Conservation (phyloP, 2,329 filamentous ascomycete genomes). For the Pestalotiopsis fici region DNA sequence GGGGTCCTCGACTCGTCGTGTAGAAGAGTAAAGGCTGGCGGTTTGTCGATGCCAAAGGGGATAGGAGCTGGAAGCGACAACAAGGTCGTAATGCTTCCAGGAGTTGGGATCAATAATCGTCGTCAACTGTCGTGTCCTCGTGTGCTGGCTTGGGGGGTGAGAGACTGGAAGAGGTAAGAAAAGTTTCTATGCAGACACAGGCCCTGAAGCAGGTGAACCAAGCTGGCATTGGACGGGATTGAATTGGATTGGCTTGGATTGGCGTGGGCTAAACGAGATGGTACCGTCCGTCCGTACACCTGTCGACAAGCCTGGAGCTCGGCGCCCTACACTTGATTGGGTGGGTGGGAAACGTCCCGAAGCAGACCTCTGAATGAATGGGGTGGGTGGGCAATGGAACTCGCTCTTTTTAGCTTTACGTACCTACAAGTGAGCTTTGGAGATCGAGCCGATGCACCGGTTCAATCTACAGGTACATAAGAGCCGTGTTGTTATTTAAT, state of each 20-base stretch:
- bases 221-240: background rate
- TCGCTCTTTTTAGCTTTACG: too few species aligned
- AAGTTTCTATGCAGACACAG: background rate
- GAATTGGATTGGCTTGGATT: background rate
- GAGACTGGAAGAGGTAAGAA: background rate
- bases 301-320: background rate
- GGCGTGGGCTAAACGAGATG: constrained; percentile 1
- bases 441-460: background rate
- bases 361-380: too few species aligned
- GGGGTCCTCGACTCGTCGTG: background rate
- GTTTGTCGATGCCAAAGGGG: background rate
- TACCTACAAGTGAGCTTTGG: too few species aligned
- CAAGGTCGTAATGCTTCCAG: background rate
- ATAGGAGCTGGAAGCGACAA: background rate
- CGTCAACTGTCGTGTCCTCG: constrained; percentile 6
- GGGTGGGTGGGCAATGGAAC: too few species aligned
- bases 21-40: background rate
- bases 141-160: background rate
- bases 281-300: background rate
- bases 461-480: background rate
- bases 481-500: background rate
- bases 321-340: background rate
- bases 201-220: background rate
- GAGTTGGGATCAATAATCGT: background rate
- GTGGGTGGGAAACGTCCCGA: background rate